Base-by-base conservation (phyloP, 2,329 filamentous ascomycete genomes). In the Chlorencoelia australis region DNA sequence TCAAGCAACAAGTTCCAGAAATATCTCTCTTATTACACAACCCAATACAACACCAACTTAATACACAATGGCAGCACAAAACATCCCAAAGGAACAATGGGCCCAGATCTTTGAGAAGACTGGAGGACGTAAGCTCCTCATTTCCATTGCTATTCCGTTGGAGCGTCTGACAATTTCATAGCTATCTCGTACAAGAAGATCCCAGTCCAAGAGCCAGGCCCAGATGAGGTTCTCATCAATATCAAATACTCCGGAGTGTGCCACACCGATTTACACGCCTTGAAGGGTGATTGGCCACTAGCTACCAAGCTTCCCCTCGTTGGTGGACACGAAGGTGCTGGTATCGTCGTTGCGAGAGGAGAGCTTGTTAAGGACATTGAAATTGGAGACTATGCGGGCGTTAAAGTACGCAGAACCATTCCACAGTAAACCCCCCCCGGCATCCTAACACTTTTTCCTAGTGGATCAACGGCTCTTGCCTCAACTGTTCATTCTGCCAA, bases 151-250 rank as follows among this genome's bases (percentile, higher is more conserved):
- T n/a, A n/a, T n/a, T n/a, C n/a, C n/a, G n/a, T n/a, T n/a, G n/a
- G n/a, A n/a, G n/a, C n/a, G n/a, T n/a, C 14, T 37, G 5, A 39
- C 43, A 13, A 47, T 19, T 43, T 17, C 32, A 21, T 35, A 78
- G 74, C 75, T 49, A 66, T 75, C 52, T 62, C 73, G 42, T 85
- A 81, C 71, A 87, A 85, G 67, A 72, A 80, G 64, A 89, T 95
- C 53, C 79, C 83, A 49, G 86, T 94, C 34, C 70, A 69, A 45
- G 74, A 79, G 60, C 88, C 88, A 25, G 85, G 79, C 15, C 80
- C 87, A 35, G 87, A 94, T 65, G 84, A 95, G 64, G 83, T 94
- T 49, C 81, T 95, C 47, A 68, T 94, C 65, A 89, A 93, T 65
- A 74, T 94, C 71, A 87, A 87, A 62, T 94, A 75, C 70, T 83